phyloP scores from a whole-genome alignment of 768 basidiomycete genomes.

The Gymnopilus dilepis region DNA sequence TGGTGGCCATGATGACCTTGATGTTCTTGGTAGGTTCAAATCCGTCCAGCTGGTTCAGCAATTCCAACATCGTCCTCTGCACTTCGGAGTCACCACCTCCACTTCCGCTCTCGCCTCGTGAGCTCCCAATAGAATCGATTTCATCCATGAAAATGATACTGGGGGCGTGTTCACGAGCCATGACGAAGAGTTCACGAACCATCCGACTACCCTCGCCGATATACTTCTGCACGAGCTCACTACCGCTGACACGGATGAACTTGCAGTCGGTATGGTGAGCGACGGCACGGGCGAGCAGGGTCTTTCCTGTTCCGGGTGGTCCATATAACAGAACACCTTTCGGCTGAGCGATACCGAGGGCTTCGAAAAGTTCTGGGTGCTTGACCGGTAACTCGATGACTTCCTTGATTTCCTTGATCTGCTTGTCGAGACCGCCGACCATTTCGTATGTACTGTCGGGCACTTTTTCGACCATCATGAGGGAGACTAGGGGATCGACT shows the following conservation, averaged over 20 bases:
- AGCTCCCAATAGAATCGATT: constrained; percentile 96
- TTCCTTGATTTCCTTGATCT: constrained; percentile 97
- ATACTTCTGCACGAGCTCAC: constrained; percentile 96
- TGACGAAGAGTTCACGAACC: constrained; percentile 97
- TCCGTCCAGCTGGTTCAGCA: constrained; percentile 88
- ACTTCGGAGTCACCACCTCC: constrained; percentile 90
- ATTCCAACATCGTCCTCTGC: constrained; percentile 88
- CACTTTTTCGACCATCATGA: constrained; percentile 99
- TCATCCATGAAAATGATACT: constrained; percentile 99
- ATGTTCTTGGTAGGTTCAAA: constrained; percentile 98
- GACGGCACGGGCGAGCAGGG: constrained; percentile 91
- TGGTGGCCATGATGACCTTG: constrained; percentile 96
- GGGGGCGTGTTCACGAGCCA: constrained; percentile 97
- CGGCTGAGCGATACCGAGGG: constrained; percentile 95
- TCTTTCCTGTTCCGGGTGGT: constrained; percentile 97
- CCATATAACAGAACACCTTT: constrained; percentile 97
- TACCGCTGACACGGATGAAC: constrained; percentile 95
- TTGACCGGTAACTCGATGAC: constrained; percentile 98
- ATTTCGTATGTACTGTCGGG: constrained; percentile 99
- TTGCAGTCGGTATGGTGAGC: constrained; percentile 98
- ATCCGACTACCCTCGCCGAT: constrained; percentile 96
- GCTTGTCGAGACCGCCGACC: constrained; percentile 98
- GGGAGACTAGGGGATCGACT: constrained; percentile 95
- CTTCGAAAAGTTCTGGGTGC: constrained; percentile 95
- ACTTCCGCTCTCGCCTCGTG: constrained; percentile 89